Evolutionary conservation across 2,329 filamentous ascomycete species (phyloP), one percentile per base, ranked within the genome.

Genomic region (Talaromyces funiculosus): DNA sequence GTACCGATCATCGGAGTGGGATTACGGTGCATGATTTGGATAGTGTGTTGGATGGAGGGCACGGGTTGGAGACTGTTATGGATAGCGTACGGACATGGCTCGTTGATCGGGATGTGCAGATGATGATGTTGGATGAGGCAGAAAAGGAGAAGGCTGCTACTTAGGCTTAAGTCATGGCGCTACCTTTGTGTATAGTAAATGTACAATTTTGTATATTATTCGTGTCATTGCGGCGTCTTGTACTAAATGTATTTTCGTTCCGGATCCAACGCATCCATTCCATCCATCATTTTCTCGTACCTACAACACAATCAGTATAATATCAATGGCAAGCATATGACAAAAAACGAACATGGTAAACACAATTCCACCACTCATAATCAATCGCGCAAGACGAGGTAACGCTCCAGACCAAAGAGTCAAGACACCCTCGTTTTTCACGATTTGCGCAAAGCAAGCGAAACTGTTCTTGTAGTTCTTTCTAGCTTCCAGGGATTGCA

Each of bases 271-370:
- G 73, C 81, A 68, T 90, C 85, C 80, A 99, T 86, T 61, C 92
- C 69, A 57, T 97, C 93, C 81, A 97, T 97, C 62, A 88, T 90
- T 83, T 97, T 97, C 80, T 97, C 93, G 73, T 97, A 94, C 87
- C 75, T 18, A 59, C 29, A 57, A 61, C 12, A 20, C 14, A 29
- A 14, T 51, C 8, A 51, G 47, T 22, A 51, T 51, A 2, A 33
- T 1, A 22, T 35, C 9, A 22, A 51, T 33, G 7, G 35, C 14
- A 8, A 35, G n/a, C 10, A 16, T 12, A 37, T 45, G 14, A 26
- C 8, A 18, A 26, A 29, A 42, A 16, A 33, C 82, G 70, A 76
- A 88, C 85, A 97, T 95, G 22, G 94, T 95, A 72, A 99, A 99
- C 42, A 99, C 94, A 70, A 99, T 96, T 18, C 94, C 94, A 60